These are phyloP conservation scores for Yamadazyma dendronema DNA, from an alignment of 1,139 yeast species.

Conservation along the genomic window DNA sequence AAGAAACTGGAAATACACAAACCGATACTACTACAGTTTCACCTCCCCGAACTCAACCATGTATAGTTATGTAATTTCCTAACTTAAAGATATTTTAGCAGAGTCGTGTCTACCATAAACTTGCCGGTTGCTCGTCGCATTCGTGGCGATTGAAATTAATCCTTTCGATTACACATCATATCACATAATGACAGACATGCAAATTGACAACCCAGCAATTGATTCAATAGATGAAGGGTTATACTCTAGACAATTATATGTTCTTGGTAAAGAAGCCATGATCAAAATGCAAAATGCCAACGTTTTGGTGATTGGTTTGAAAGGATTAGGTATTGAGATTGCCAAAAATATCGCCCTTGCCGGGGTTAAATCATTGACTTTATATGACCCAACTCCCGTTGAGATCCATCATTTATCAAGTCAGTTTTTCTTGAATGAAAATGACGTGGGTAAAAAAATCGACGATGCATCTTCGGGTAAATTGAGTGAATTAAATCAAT, in stretches of 20 bases:
- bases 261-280: constrained; percentile 96
- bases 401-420: constrained; percentile 73
- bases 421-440: constrained; percentile 75
- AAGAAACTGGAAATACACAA: too few species aligned
- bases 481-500: constrained; percentile 79
- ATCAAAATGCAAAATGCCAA: constrained; percentile 91
- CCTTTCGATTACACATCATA: neutral
- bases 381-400: constrained; percentile 78
- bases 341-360: constrained; percentile 96
- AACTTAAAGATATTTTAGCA: too few species aligned
- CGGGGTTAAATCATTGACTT: constrained; percentile 90
- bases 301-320: constrained; percentile 82
- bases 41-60: too few species aligned
- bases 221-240: constrained; percentile 79
- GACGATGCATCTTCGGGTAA: constrained; percentile 66
- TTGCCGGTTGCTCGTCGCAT: neutral
- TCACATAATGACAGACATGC: constrained; percentile 36
- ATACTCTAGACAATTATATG: constrained; percentile 94
- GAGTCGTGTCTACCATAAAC: too few species aligned
- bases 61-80: too few species aligned
- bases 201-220: constrained; percentile 53
- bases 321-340: constrained; percentile 91
- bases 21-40: too few species aligned
- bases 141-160: constrained; percentile 7
- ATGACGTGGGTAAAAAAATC: constrained; percentile 75